These are phyloP conservation scores for Curvularia spicifera DNA, from an alignment of 2,329 filamentous ascomycete species.

Conservation along the genomic window DNA sequence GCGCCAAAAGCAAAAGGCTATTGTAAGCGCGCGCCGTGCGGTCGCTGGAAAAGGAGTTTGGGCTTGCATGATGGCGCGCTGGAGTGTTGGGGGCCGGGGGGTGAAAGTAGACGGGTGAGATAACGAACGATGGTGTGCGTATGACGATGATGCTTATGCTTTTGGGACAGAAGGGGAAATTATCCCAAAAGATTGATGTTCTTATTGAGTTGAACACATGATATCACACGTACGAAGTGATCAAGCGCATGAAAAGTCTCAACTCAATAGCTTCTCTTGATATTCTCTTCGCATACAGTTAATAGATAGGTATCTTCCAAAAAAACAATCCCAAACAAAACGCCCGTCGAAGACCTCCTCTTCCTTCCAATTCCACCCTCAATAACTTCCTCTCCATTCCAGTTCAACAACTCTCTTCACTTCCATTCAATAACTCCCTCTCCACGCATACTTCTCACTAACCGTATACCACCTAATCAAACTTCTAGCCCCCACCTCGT, in stretches of 20 bases:
- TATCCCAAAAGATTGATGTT: too few species aligned
- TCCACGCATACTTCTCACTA: constrained; percentile 55
- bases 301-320: background rate
- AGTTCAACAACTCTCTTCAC: too few species aligned
- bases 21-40: background rate
- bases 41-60: background rate
- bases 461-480: constrained; percentile 75
- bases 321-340: background rate
- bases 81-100: background rate
- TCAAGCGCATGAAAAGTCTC: background rate
- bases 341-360: too few species aligned
- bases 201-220: background rate
- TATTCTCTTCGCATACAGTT: background rate
- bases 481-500: constrained; percentile 69
- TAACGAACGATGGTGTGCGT: background rate
- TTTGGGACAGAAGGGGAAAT: background rate
- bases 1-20: too few species aligned
- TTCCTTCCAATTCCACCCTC: too few species aligned
- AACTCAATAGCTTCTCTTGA: background rate
- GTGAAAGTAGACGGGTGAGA: background rate
- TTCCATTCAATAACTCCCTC: background rate
- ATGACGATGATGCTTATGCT: background rate
- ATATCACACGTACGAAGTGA: background rate
- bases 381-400: too few species aligned
- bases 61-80: background rate